A percentile compares a stretch with the other conserved stretches of the same genome.
phyloP scores from a whole-genome alignment of 495 filamentous ascomycete species.

The Darksidea phi region DNA sequence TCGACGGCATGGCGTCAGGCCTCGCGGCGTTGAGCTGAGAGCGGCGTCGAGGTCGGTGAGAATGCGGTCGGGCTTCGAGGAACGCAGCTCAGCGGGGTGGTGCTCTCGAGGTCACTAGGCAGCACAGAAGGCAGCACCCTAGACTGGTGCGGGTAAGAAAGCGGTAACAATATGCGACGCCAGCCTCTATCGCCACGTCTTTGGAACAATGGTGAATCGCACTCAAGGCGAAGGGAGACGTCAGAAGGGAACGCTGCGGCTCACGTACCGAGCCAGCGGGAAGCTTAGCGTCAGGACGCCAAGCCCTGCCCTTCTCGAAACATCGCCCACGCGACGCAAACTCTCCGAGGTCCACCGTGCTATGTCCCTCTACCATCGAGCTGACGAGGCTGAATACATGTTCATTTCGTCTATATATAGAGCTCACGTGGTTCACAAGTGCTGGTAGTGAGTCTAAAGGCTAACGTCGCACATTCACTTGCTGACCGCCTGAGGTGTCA shows the following conservation, averaged over 20 bases:
- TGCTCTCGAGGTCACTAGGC: slow-evolving; percentile 6
- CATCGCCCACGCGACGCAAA: too few species aligned
- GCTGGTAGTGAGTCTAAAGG: too few species aligned
- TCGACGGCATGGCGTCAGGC: slow-evolving; percentile 71
- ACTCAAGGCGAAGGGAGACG: not conserved
- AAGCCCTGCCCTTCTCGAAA: too few species aligned
- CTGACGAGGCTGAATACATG: too few species aligned
- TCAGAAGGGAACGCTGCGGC: not conserved
- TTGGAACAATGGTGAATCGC: not conserved
- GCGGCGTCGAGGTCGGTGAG: not conserved
- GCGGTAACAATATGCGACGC: not conserved
- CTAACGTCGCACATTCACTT: too few species aligned
- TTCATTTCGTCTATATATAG: too few species aligned
- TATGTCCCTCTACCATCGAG: too few species aligned
- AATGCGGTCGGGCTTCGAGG: slow-evolving; percentile 4
- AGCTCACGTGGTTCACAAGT: too few species aligned
- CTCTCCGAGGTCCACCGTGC: too few species aligned
- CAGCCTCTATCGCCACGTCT: not conserved
- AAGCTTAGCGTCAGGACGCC: too few species aligned
- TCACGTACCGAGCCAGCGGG: not conserved
- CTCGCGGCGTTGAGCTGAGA: not conserved
- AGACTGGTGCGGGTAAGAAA: not conserved
- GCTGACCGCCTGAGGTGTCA: too few species aligned
- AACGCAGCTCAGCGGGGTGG: slow-evolving; percentile 27
- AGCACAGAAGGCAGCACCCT: slow-evolving; percentile 20